Base-by-base conservation (phyloP, 768 basidiomycete species). In the Lactarius pseudohatsudake region DNA sequence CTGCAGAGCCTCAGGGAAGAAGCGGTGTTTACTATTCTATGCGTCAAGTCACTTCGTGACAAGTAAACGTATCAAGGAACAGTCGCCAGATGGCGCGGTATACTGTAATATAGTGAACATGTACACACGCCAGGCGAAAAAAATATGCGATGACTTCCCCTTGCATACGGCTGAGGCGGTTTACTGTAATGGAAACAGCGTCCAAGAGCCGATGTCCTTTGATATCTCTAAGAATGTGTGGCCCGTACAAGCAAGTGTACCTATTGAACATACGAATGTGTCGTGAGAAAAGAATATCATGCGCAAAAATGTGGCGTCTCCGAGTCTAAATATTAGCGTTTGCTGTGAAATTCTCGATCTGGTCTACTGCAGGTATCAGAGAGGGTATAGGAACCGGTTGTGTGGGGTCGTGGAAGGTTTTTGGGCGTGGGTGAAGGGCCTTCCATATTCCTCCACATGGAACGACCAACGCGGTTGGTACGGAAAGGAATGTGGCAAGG, bases 351-450 rank as follows among this genome's bases (percentile, higher is more conserved):
- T 20, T 1, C 4, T 38, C 50, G 6, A 54, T 59, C 3, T 22
- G 38, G 30, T 36, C 61, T 36, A 43, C 1, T 11, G 34, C 5
- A 40, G 57, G 20, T 16, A 10, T n/a, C 9, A 11, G 30, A 47
- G 60, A 34, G 1, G 59, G 55, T 18, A 38, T 7, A 15, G 61
- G 36, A 26, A 8, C 38, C 2, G 41, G 10, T 9, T 7, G 1
- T 5, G n/a, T 8, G n/a, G 18, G 5, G 4, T 36, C 22, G 11
- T 36, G 32, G 57, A 18, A 16, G 5, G 30, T 1, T 30, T 55
- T 67, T 13, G 26, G 36, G 22, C 40, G 50, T 20, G 66, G 61
- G 22, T 59, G 36, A 22, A 67, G 62, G 10, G 32, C 57, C 9
- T 36, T 15, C 62, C 66, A 45, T 18, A 64, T 30, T 8, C 53